These are phyloP conservation scores for Triticum urartu DNA, from an alignment of 176 grass and related monocot genomes.

Conservation along the genomic window DNA sequence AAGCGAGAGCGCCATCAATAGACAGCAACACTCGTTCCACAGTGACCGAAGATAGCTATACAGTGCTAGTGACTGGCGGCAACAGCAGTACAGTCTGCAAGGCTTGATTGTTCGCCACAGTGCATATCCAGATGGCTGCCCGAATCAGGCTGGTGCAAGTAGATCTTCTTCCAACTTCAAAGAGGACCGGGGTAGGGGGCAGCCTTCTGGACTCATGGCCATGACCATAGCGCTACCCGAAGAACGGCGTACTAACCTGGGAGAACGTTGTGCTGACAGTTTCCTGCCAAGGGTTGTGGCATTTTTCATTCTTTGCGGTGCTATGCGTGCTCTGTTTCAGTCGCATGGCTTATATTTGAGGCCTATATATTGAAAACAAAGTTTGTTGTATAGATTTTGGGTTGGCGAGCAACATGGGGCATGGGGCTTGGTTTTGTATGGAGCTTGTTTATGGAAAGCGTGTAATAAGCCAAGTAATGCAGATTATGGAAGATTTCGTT, in stretches of 20 bases:
- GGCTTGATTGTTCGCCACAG: neutral
- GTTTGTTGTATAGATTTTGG: constrained; percentile 48
- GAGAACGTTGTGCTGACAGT: constrained; percentile 26
- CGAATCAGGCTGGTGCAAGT: constrained; percentile 13
- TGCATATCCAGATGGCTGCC: neutral
- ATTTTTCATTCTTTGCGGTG: constrained; percentile 16
- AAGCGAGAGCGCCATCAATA: constrained; percentile 56
- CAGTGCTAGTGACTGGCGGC: constrained; percentile 25
- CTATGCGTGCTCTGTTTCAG: neutral
- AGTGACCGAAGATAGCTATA: constrained; percentile 19
- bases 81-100: constrained; percentile 21
- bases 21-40: constrained; percentile 7
- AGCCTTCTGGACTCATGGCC: constrained; percentile 12
- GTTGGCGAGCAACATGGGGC: constrained; percentile 24
- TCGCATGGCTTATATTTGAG: constrained; percentile 37
- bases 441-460: constrained; percentile 25
- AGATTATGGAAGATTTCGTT: constrained; percentile 1
- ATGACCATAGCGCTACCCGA: neutral
- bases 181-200: constrained; percentile 18
- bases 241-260: constrained; percentile 11
- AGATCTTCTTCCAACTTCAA: constrained; percentile 19
- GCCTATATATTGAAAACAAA: constrained; percentile 25
- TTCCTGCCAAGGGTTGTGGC: neutral
- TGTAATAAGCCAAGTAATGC: no score
- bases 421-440: constrained; percentile 33